Conservation (phyloP, 2,329 filamentous ascomycete genomes). For the Phyllosticta citribraziliensis region DNA sequence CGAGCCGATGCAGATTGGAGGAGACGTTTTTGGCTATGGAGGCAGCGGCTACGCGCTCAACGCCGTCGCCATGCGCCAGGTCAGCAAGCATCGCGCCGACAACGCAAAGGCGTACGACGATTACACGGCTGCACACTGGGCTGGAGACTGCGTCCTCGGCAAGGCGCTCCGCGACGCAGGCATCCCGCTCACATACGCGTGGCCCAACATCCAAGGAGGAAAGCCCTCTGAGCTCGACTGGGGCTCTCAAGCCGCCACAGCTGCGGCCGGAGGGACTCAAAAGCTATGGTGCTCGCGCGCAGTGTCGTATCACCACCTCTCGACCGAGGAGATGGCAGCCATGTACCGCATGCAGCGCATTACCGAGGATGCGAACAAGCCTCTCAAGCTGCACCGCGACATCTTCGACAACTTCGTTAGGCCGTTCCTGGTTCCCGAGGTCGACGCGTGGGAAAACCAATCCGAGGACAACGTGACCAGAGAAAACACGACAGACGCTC, state of each 20-base stretch:
- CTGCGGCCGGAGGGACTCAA: conserved; percentile 8
- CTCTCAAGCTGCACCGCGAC: neutral
- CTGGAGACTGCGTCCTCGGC: conserved; percentile 42
- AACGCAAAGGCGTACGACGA: conserved; percentile 35
- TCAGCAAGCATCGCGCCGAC: conserved; percentile 32
- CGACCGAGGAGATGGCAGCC: conserved; percentile 30
- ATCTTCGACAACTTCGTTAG: conserved; percentile 18
- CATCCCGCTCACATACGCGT: conserved; percentile 36
- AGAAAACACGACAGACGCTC: neutral
- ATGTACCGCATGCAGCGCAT: conserved; percentile 39
- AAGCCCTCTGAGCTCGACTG: conserved; percentile 28
- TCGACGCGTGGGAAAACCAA: conserved; percentile 15
- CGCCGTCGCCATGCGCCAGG: conserved; percentile 36
- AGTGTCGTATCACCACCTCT: conserved; percentile 41
- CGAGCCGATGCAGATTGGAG: conserved; percentile 42
- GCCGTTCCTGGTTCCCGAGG: conserved; percentile 22
- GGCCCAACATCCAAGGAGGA: conserved; percentile 39
- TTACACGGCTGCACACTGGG: conserved; percentile 38
- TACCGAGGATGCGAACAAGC: conserved; percentile 21
- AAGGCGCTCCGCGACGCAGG: conserved; percentile 38
- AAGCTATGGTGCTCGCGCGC: conserved; percentile 42
- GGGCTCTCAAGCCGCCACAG: conserved; percentile 9
- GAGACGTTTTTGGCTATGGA: conserved; percentile 43
- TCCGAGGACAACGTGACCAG: conserved; percentile 26
- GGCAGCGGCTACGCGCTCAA: conserved; percentile 46